Evolutionary conservation across 345 rosid genomes (phyloP).

Genomic region (Camelina laxa): DNA sequence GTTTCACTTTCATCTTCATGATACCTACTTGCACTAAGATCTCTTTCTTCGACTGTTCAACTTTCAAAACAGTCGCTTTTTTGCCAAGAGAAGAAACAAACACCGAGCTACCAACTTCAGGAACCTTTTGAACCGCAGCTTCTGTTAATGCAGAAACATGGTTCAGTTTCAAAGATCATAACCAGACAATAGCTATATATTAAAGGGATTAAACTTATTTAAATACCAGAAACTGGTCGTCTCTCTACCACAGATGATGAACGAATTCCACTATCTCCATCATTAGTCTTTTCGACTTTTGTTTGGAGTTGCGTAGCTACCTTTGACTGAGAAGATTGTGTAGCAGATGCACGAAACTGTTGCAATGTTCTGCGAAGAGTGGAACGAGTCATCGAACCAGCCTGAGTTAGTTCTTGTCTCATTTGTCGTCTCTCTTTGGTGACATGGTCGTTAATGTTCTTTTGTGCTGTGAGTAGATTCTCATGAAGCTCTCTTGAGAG

Average conservation of each 20-base stretch:
- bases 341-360: constrained; percentile 58
- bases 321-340: constrained; percentile 46
- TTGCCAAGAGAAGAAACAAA: constrained; percentile 68
- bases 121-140: constrained; percentile 51
- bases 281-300: constrained; percentile 26
- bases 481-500: constrained; percentile 65
- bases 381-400: constrained; percentile 65
- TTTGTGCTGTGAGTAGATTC: constrained; percentile 53
- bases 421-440: constrained; percentile 51
- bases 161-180: constrained; percentile 2
- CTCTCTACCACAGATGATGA: constrained; percentile 44
- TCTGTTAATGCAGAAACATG: constrained; percentile 23
- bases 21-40: constrained; percentile 81
- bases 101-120: constrained; percentile 69
- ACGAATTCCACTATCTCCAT: constrained; percentile 36
- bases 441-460: constrained; percentile 61
- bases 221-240: constrained; percentile 52
- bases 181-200: constrained; percentile 2
- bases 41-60: constrained; percentile 72
- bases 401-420: constrained; percentile 60
- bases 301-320: constrained; percentile 45
- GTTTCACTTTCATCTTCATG: constrained; percentile 82
- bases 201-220: constrained; percentile 17
- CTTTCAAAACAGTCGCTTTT: constrained; percentile 65
- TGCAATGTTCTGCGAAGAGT: constrained; percentile 63